Evolutionary conservation across 345 rosid species (phyloP).

Genomic region (Noccaea caerulescens): DNA sequence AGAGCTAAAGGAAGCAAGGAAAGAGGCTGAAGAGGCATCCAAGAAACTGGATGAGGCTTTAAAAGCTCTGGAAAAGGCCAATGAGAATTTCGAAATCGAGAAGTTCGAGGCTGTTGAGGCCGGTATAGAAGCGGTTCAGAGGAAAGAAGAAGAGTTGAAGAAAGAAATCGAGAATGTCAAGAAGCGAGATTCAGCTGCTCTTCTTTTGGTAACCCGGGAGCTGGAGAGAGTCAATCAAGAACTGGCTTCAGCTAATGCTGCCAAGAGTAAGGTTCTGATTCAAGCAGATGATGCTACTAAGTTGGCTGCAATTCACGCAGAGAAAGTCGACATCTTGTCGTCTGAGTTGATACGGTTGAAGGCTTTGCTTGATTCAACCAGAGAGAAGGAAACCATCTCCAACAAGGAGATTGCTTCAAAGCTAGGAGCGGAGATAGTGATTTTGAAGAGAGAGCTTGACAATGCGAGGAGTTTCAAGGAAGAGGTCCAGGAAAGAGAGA

Average conservation of each 20-base stretch:
- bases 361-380: slow-evolving; percentile 75
- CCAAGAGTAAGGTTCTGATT: slow-evolving; percentile 72
- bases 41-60: slow-evolving; percentile 77
- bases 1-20: slow-evolving; percentile 67
- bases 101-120: slow-evolving; percentile 90
- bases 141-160: slow-evolving; percentile 84
- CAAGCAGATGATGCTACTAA: slow-evolving; percentile 88
- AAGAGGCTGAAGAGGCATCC: slow-evolving; percentile 63
- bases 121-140: slow-evolving; percentile 77
- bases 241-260: slow-evolving; percentile 61
- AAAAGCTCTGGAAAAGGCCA: slow-evolving; percentile 78
- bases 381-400: slow-evolving; percentile 56
- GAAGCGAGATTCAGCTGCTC: slow-evolving; percentile 78
- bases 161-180: slow-evolving; percentile 74
- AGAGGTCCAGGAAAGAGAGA: slow-evolving; percentile 63
- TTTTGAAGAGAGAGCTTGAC: slow-evolving; percentile 63
- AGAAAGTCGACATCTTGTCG: slow-evolving; percentile 74
- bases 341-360: slow-evolving; percentile 67
- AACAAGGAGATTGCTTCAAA: slow-evolving; percentile 57
- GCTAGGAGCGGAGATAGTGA: slow-evolving; percentile 60
- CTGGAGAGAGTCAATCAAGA: slow-evolving; percentile 75
- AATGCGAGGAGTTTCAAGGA: slow-evolving; percentile 53
- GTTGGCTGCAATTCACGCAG: slow-evolving; percentile 79
- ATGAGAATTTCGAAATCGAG: slow-evolving; percentile 78
- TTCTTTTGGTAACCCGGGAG: slow-evolving; percentile 65